Conservation (phyloP, 345 rosid species). For the Aegle marmelos region DNA sequence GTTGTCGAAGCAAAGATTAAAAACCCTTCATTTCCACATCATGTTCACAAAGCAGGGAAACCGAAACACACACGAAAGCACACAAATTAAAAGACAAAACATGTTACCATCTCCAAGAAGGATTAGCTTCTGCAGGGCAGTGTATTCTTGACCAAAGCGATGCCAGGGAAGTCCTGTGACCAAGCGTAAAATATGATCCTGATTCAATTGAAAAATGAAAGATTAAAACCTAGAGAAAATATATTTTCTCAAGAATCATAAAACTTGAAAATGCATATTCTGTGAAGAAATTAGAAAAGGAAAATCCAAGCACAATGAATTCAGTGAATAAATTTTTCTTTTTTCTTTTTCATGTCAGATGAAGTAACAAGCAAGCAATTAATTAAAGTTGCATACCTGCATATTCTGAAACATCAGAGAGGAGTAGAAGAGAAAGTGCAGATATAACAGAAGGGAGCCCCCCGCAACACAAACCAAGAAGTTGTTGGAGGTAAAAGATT, state of each 20-base stretch:
- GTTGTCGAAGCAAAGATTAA: neutral
- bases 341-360: neutral
- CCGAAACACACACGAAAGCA: neutral
- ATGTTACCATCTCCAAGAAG: conserved; percentile 86
- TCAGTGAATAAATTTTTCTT: neutral
- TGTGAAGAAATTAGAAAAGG: neutral
- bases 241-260: neutral
- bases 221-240: neutral
- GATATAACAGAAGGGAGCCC: conserved; percentile 60
- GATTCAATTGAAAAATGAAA: conserved; percentile 4
- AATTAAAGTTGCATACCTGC: conserved; percentile 43
- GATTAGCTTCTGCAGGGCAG: conserved; percentile 66
- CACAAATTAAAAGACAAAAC: neutral
- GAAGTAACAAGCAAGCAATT: neutral
- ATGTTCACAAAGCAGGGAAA: neutral
- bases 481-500: conserved; percentile 61
- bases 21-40: neutral
- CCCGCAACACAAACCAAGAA: conserved; percentile 38
- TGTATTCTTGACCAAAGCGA: conserved; percentile 46
- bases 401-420: conserved; percentile 27
- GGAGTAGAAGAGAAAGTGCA: conserved; percentile 61
- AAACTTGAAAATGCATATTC: neutral
- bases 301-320: neutral
- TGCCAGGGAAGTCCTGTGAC: conserved; percentile 10
- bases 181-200: conserved; percentile 27